phyloP scores from a whole-genome alignment of 176 grass and related monocot species.

The Rhipidocladum racemiflorum region DNA sequence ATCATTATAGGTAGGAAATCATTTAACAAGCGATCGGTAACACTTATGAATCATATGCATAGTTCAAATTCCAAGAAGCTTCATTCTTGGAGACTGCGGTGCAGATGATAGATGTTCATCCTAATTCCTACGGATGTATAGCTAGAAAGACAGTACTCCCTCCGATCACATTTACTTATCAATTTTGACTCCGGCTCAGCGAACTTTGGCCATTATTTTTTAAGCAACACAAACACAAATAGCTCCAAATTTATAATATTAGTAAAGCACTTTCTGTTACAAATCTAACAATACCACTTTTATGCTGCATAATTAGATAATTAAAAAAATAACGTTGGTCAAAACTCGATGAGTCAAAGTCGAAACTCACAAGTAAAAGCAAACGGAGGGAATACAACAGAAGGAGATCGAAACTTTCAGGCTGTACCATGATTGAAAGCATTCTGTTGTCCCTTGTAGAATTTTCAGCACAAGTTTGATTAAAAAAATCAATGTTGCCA shows the following conservation, averaged over 20 bases:
- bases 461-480: neutral
- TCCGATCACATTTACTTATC: too few species aligned
- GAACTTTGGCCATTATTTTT: too few species aligned
- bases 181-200: too few species aligned
- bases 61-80: neutral
- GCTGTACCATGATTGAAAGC: neutral
- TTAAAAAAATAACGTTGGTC: too few species aligned
- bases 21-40: neutral
- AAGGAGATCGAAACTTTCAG: neutral
- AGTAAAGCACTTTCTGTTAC: too few species aligned
- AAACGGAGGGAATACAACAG: neutral
- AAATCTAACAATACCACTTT: too few species aligned
- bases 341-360: too few species aligned
- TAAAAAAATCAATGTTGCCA: neutral
- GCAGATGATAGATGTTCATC: neutral
- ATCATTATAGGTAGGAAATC: neutral
- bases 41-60: neutral
- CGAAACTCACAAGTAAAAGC: too few species aligned
- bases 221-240: too few species aligned
- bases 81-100: neutral
- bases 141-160: neutral
- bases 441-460: neutral
- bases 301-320: too few species aligned
- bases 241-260: too few species aligned
- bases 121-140: neutral